Evolutionary conservation across 345 rosid species (phyloP).

Genomic region (Tarenaya hassleriana): DNA sequence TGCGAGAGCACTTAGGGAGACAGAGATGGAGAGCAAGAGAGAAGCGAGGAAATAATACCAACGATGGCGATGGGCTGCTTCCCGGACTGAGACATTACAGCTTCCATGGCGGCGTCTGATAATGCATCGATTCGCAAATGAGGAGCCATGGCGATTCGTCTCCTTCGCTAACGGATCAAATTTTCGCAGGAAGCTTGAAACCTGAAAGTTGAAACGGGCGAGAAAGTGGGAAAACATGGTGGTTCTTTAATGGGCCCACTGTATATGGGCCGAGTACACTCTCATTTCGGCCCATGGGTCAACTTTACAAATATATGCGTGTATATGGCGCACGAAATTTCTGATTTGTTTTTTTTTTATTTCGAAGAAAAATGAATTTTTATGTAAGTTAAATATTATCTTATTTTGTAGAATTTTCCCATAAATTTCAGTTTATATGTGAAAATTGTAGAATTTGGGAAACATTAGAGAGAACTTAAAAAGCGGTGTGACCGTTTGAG

Average conservation of each 20-base stretch:
- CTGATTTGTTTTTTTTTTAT: too few relatives aligned
- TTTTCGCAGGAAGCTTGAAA: constrained; percentile 9
- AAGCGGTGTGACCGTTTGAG: constrained; percentile 29
- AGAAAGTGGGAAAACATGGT: background rate
- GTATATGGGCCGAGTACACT: constrained; percentile 3
- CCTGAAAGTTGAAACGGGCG: constrained; percentile 5
- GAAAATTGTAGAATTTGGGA: constrained; percentile 64
- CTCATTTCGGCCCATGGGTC: background rate
- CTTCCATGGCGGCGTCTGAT: constrained; percentile 33
- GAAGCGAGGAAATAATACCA: constrained; percentile 31
- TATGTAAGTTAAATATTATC: too few relatives aligned
- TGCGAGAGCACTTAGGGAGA: too few relatives aligned
- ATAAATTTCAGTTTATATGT: too few relatives aligned
- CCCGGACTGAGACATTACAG: constrained; percentile 30
- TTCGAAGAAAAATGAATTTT: too few relatives aligned
- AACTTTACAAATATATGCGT: constrained; percentile 4
- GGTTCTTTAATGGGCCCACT: too few relatives aligned
- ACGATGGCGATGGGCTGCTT: constrained; percentile 44
- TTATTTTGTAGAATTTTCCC: too few relatives aligned
- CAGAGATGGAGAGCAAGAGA: background rate
- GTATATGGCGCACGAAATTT: too few relatives aligned
- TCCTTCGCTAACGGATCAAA: constrained; percentile 13
- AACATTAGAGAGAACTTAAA: background rate
- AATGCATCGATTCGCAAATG: constrained; percentile 38
- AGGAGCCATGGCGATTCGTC: constrained; percentile 40